A percentile compares a stretch with the other conserved stretches of the same genome.
phyloP scores from a whole-genome alignment of 2,329 filamentous ascomycete species.

The Fusarium austroafricanum region DNA sequence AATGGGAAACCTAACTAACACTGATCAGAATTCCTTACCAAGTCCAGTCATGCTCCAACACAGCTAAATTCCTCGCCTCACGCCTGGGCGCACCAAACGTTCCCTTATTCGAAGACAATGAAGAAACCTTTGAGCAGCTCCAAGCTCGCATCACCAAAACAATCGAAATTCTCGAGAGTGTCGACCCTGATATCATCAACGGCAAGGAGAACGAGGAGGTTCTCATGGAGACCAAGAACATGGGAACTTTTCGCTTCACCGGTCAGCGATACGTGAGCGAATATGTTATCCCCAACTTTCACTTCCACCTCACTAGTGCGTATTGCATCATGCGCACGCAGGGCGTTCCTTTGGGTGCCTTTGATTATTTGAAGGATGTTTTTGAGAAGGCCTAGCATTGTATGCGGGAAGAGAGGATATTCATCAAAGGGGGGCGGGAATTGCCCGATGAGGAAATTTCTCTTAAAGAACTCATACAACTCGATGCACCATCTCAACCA shows the following conservation, averaged over 20 bases:
- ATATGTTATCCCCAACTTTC: slow-evolving; percentile 67
- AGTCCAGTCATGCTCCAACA: slow-evolving; percentile 45
- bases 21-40: slow-evolving; percentile 34
- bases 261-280: slow-evolving; percentile 56
- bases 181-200: slow-evolving; percentile 40
- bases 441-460: slow-evolving; percentile 42
- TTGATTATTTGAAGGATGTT: slow-evolving; percentile 59
- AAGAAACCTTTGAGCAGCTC: slow-evolving; percentile 48
- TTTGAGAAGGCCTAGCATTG: slow-evolving; percentile 34
- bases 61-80: slow-evolving; percentile 36
- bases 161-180: slow-evolving; percentile 47
- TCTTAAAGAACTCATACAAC: not conserved
- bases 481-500: not conserved
- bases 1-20: not conserved
- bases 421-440: slow-evolving; percentile 43
- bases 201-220: slow-evolving; percentile 41
- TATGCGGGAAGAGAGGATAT: slow-evolving; percentile 44
- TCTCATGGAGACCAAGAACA: slow-evolving; percentile 37
- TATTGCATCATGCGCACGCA: slow-evolving; percentile 68
- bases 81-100: slow-evolving; percentile 34
- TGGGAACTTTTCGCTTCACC: slow-evolving; percentile 44
- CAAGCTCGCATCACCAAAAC: slow-evolving; percentile 45
- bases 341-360: slow-evolving; percentile 69
- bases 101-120: slow-evolving; percentile 39
- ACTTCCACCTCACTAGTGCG: slow-evolving; percentile 67